phyloP scores from a whole-genome alignment of 345 rosid genomes.

The Camelina laxa region DNA sequence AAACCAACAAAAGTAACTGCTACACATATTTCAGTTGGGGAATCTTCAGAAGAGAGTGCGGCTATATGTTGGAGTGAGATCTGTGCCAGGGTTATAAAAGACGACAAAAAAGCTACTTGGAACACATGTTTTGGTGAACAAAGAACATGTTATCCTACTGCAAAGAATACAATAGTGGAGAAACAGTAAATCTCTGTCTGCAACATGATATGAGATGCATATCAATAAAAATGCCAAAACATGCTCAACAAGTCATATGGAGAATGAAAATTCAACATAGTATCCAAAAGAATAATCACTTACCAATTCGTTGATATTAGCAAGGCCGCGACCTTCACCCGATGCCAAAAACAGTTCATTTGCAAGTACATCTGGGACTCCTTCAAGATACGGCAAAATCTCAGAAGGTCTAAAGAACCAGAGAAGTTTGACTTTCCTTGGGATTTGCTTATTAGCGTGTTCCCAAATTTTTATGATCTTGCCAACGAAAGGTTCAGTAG shows the following conservation, averaged over 20 bases:
- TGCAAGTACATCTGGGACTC: conserved; percentile 39
- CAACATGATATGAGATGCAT: neutral
- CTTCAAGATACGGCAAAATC: conserved; percentile 53
- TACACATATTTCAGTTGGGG: neutral
- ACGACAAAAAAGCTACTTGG: neutral
- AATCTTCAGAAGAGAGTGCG: neutral
- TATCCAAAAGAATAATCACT: conserved; percentile 34
- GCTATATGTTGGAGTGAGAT: neutral
- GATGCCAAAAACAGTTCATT: conserved; percentile 87
- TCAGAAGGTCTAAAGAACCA: conserved; percentile 85
- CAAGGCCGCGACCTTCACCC: conserved; percentile 79
- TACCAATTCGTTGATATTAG: conserved; percentile 81
- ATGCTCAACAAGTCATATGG: conserved; percentile 21
- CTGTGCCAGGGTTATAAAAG: conserved; percentile 2
- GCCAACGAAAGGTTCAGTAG: conserved; percentile 72
- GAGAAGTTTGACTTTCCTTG: conserved; percentile 59
- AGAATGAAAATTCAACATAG: neutral
- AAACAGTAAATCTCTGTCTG: neutral
- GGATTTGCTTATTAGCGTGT: conserved; percentile 39
- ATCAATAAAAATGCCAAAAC: conserved; percentile 5
- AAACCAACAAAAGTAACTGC: conserved; percentile 7
- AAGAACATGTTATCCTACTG: conserved; percentile 19
- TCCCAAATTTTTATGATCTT: conserved; percentile 83
- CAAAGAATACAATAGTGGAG: neutral
- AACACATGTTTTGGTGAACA: neutral